A percentile compares a stretch with the other conserved stretches of the same genome.
Conservation (phyloP, 176 grass and related monocot genomes). For the Cenchrus americanus region DNA sequence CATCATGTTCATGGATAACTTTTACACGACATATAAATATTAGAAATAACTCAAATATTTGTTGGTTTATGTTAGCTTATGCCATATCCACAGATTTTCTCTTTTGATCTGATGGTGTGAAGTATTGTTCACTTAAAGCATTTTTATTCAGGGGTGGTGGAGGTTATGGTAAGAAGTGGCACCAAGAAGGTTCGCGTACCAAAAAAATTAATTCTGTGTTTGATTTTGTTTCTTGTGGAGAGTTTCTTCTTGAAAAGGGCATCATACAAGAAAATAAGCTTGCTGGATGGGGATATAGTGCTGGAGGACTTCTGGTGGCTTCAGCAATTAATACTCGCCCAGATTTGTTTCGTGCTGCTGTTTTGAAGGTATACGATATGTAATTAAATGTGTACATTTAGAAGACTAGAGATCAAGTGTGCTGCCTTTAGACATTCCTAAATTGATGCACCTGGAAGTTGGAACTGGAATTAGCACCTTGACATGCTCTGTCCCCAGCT, state of each 20-base stretch:
- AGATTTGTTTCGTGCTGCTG: conserved; percentile 78
- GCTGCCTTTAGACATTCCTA: not conserved
- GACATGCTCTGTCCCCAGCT: not conserved
- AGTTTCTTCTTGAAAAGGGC: conserved; percentile 91
- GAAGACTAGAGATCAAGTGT: not conserved
- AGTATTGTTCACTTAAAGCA: conserved; percentile 22
- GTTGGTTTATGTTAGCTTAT: conserved; percentile 26
- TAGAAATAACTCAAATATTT: not conserved
- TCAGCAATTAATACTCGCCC: conserved; percentile 87
- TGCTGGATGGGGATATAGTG: conserved; percentile 94
- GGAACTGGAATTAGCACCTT: not conserved
- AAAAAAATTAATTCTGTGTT: conserved; percentile 83
- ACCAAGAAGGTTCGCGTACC: conserved; percentile 65
- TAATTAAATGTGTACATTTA: conserved; percentile 5
- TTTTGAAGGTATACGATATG: conserved; percentile 76
- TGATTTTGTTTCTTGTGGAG: conserved; percentile 93
- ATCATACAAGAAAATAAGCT: conserved; percentile 84
- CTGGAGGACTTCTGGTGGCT: conserved; percentile 88
- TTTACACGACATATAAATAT: not conserved
- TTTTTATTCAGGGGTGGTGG: conserved; percentile 76
- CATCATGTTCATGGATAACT: not conserved
- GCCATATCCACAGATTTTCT: conserved; percentile 12
- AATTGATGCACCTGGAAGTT: not conserved
- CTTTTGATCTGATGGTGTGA: conserved; percentile 27
- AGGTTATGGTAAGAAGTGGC: conserved; percentile 90